Conservation (phyloP, 202 grass and related monocot genomes). For the Cymbopogon flexuosus region DNA sequence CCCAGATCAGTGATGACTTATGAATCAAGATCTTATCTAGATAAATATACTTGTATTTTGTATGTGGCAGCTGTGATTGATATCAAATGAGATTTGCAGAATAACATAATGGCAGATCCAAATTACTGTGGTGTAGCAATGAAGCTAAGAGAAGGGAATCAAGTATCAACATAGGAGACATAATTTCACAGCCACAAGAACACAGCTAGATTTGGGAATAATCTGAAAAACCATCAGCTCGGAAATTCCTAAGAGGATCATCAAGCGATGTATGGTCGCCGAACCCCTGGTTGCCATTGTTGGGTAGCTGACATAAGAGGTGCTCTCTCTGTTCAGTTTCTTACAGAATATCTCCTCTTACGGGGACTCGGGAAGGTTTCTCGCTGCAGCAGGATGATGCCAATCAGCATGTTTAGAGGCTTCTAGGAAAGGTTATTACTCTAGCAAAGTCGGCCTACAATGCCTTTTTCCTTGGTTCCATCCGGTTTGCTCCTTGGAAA, state of each 20-base stretch:
- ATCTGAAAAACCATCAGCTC: neutral
- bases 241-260: neutral
- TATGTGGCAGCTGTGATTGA: slow-evolving; percentile 9
- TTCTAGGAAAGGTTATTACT: neutral
- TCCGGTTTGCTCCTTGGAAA: neutral
- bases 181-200: neutral
- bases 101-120: slow-evolving; percentile 4
- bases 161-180: slow-evolving; percentile 7
- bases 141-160: slow-evolving; percentile 8
- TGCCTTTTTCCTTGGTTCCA: neutral
- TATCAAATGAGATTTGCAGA: slow-evolving; percentile 19
- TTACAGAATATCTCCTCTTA: neutral
- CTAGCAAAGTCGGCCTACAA: neutral
- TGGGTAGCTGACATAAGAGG: neutral
- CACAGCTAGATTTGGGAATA: neutral
- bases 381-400: neutral
- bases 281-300: neutral
- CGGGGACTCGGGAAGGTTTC: neutral
- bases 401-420: neutral
- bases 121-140: slow-evolving; percentile 6
- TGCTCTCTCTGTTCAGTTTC: neutral
- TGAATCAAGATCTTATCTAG: slow-evolving; percentile 19
- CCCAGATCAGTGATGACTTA: slow-evolving; percentile 34
- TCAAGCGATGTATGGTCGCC: neutral
- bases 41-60: slow-evolving; percentile 28